Percentiles rank a stretch among this genome's conserved stretches.
These are phyloP conservation scores for Stemphylium beticola DNA, from an alignment of 2,329 filamentous ascomycete genomes.

Conservation along the genomic window DNA sequence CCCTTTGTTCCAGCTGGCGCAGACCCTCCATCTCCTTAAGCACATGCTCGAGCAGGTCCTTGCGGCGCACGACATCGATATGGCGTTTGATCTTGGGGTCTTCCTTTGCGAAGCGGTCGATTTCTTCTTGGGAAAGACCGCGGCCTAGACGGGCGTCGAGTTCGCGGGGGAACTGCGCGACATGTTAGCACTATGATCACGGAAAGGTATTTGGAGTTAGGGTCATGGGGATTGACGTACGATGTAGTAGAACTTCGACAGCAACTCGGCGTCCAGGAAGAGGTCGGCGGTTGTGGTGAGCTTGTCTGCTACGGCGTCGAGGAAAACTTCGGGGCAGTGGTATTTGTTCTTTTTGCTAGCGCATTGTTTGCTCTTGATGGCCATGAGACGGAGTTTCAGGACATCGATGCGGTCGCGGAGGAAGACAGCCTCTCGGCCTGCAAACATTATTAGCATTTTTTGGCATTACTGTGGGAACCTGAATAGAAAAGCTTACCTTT, in stretches of 20 bases:
- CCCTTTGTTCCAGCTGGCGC: conserved; percentile 78
- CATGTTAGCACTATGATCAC: background rate
- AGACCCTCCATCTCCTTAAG: conserved; percentile 95
- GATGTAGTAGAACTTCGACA: conserved; percentile 97
- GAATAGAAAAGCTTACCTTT: conserved; percentile 65
- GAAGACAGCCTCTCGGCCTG: conserved; percentile 91
- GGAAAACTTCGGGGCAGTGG: conserved; percentile 93
- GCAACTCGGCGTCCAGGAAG: conserved; percentile 94
- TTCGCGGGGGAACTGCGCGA: conserved; percentile 76
- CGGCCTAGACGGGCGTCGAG: conserved; percentile 85
- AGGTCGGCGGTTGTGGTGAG: conserved; percentile 93
- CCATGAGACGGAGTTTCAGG: conserved; percentile 85
- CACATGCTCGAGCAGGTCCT: conserved; percentile 91
- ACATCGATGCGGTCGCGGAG: conserved; percentile 89
- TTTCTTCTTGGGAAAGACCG: conserved; percentile 76
- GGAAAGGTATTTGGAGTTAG: background rate
- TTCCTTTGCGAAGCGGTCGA: conserved; percentile 90
- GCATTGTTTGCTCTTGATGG: conserved; percentile 91
- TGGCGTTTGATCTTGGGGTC: conserved; percentile 89
- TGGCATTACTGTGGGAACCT: background rate
- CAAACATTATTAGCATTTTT: conserved; percentile 10
- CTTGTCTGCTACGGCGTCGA: conserved; percentile 96
- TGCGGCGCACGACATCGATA: conserved; percentile 88
- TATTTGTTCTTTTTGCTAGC: conserved; percentile 86
- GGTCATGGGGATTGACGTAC: conserved; percentile 26